Base-by-base conservation (phyloP, 257 asterid species). In the Linaria vulgaris region DNA sequence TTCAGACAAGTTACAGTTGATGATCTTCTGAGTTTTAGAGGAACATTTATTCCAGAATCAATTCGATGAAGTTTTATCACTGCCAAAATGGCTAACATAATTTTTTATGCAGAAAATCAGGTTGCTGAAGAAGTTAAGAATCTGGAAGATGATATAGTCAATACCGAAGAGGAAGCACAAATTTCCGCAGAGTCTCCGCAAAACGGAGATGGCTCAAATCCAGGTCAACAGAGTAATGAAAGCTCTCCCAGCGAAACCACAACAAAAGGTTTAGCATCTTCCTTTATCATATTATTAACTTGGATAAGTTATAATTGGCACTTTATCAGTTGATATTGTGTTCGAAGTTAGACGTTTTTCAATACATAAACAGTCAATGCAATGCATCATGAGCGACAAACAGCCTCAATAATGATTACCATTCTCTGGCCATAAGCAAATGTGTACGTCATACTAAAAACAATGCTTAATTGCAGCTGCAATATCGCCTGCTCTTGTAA, bases 401-500 rank as follows among this genome's bases (percentile, higher is more conserved):
- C 53, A 65, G 38, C 19, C 27, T 45, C 30, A 52, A 6, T 38
- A 59, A 23, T 52, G 6, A 43, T 63, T 56, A 46, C 6, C 4
- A n/a, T 39, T 41, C 49, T 13, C 38, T 39, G 20, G 16, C 1
- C 41, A 7, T 30, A 50, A 48, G 30, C n/a, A 53, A n/a, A 53
- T 38, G 34, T 13, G 14, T 43, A 23, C 51, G 22, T 37, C 24
- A 24, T 19, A 25, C 49, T 67, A 43, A 72, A 12, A 52, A 67
- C 47, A 30, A 9, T 59, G 20, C 60, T 12, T 59, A 58, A 56
- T 60, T 74, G 70, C 84, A 80, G 94, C 91, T 75, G 56, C 79
- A 63, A 79, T 94, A 82, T 82, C 97, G 51, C 90, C 97, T 43
- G 90, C 83, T 51, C 90, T 87, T 38, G 99, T 94, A 78, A 94